A percentile compares a stretch with the other conserved stretches of the same genome.
These are phyloP conservation scores for Leishmania gerbilli DNA, from an alignment of 208 protist genomes.

Conservation along the genomic window DNA sequence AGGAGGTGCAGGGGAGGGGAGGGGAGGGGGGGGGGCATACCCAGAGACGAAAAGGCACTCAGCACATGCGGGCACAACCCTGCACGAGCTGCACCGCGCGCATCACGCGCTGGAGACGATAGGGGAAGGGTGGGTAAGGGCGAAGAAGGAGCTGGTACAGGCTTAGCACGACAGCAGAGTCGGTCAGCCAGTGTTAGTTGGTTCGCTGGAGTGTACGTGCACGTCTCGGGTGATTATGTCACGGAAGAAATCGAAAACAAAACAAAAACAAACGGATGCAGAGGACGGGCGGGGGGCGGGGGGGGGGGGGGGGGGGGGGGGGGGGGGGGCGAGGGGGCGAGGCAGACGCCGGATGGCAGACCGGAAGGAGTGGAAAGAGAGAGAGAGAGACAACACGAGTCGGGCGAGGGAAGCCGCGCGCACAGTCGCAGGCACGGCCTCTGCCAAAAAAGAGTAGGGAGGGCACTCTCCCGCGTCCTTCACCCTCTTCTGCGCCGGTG, in stretches of 20 bases:
- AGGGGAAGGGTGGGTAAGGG: too few relatives aligned
- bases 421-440: not conserved
- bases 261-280: not conserved
- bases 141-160: too few relatives aligned
- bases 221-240: not conserved
- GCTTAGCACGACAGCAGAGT: not conserved
- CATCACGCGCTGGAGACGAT: not conserved
- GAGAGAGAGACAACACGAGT: not conserved
- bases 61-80: not conserved
- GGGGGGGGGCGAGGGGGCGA: too few relatives aligned
- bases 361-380: not conserved
- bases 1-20: too few relatives aligned
- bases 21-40: too few relatives aligned
- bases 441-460: not conserved
- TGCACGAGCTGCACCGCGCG: not conserved
- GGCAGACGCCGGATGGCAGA: not conserved
- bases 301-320: too few relatives aligned
- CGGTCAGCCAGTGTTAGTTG: not conserved
- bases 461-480: not conserved
- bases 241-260: too few relatives aligned
- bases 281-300: too few relatives aligned
- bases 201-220: not conserved
- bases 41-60: not conserved
- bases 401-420: not conserved
- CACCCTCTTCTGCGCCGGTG: not conserved